Base-by-base conservation (phyloP, 495 filamentous ascomycete genomes). In the Cudoniella acicularis region DNA sequence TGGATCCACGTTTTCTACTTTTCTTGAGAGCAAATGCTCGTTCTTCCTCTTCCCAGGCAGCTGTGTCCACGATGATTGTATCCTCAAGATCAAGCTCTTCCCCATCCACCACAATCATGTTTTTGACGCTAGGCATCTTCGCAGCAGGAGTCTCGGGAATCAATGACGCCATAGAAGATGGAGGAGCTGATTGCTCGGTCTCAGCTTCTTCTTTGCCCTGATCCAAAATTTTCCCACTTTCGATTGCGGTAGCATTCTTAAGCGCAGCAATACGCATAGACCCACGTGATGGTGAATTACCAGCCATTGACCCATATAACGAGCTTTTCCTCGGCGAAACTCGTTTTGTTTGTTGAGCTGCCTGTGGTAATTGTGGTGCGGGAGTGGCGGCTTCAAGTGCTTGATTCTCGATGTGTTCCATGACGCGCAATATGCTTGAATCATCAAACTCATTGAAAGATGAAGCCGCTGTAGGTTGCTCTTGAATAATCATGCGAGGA, bases 371-470 rank as follows among this genome's bases (percentile, higher is more conserved):
- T 10, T 10, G 10, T 9, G 3, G 3, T 8, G 20, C 48, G 9
- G 21, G 23, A 6, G 48, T 13, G 8, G 52, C 53, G 16, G 21
- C 46, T 11, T 22, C 9, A 51, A 58, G 52, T 3, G 48, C 24
- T 20, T 49, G 45, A 20, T 53, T 49, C 18, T 80, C 78, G 11
- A 77, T 54, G 46, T 79, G 76, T 40, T 74, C 72, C 3, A 77
- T 73, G 8, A 81, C 59, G 54, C 75, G 66, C 20, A 77, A 54
- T 3, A 79, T 66, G 45, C 75, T 77, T 11, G 60, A 66, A n/a
- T 80, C 76, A 53, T 79, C 78, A 10, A 63, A 65, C 21, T 81
- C 74, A 50, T 69, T 75, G 25, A 75, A 52, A 18, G 69, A 71
- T 25, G 75, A 74, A 13, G 77, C 79, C 1, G 59, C 49, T 2